These are phyloP conservation scores for Starmerella floris DNA, from an alignment of 805 yeast species.

Conservation along the genomic window DNA sequence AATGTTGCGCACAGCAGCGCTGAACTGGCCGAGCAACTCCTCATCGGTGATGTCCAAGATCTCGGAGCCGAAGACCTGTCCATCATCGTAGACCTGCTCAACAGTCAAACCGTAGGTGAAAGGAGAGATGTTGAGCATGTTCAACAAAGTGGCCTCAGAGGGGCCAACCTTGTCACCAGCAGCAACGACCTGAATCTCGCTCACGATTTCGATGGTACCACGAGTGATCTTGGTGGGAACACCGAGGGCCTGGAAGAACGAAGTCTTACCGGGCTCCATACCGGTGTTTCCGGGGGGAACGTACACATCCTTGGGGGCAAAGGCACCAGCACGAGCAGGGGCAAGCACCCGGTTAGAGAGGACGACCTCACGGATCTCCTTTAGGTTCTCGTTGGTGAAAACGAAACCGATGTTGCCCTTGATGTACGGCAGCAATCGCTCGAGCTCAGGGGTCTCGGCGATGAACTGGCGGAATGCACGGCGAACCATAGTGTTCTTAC, in stretches of 20 bases:
- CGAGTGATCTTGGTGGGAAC: constrained; percentile 99
- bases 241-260: constrained; percentile 99
- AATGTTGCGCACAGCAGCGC: constrained; percentile 81
- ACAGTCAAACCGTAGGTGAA: constrained; percentile 97
- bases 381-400: constrained; percentile 94
- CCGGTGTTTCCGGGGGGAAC: constrained; percentile 99
- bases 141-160: constrained; percentile 95
- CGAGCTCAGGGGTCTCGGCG: constrained; percentile 87
- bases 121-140: constrained; percentile 99
- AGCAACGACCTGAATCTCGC: constrained; percentile 89
- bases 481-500: constrained; percentile 99
- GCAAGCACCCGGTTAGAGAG: constrained; percentile 95
- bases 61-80: constrained; percentile 93
- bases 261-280: constrained; percentile 99
- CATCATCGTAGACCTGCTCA: constrained; percentile 95
- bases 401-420: constrained; percentile 99
- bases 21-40: constrained; percentile 84
- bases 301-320: constrained; percentile 96
- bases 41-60: constrained; percentile 98
- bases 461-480: constrained; percentile 97
- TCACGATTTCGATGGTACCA: constrained; percentile 99
- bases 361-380: constrained; percentile 78
- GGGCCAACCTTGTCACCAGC: constrained; percentile 88
- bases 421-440: constrained; percentile 86
- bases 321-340: constrained; percentile 99